Percentiles rank a stretch among this genome's conserved stretches.
These are phyloP conservation scores for Sphaerulina musiva DNA, from an alignment of 2,329 filamentous ascomycete species.

Conservation along the genomic window DNA sequence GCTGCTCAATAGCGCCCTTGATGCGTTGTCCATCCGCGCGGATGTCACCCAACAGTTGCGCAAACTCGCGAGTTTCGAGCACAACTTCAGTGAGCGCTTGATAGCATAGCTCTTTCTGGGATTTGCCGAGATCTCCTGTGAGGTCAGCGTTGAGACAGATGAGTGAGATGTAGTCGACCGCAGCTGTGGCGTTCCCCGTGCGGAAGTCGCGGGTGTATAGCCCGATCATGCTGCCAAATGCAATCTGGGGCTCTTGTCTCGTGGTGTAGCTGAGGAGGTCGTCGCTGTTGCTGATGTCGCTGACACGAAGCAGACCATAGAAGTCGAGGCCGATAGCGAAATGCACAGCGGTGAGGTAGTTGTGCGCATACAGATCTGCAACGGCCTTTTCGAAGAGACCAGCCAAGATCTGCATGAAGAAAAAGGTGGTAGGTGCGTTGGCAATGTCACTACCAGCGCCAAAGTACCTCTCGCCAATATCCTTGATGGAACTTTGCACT, in stretches of 20 bases:
- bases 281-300: constrained; percentile 67
- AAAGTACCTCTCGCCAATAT: constrained; percentile 90
- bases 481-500: constrained; percentile 71
- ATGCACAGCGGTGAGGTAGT: constrained; percentile 89
- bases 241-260: constrained; percentile 71
- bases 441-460: constrained; percentile 72
- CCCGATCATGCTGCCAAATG: constrained; percentile 87
- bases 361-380: constrained; percentile 83
- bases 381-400: constrained; percentile 94
- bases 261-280: constrained; percentile 63
- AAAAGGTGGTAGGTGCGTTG: constrained; percentile 80
- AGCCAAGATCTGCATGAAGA: constrained; percentile 82
- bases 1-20: constrained; percentile 78
- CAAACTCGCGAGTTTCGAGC: constrained; percentile 94
- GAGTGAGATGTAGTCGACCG: constrained; percentile 85
- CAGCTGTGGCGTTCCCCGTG: constrained; percentile 77
- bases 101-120: constrained; percentile 77
- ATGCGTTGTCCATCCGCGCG: constrained; percentile 77
- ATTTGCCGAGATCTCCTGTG: constrained; percentile 63
- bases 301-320: constrained; percentile 82
- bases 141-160: constrained; percentile 89
- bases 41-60: constrained; percentile 87
- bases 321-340: constrained; percentile 84
- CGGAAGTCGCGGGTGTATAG: constrained; percentile 96
- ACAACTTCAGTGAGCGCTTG: constrained; percentile 90